These are phyloP conservation scores for Syzygium malaccense DNA, from an alignment of 441 rosid genomes.

Conservation along the genomic window DNA sequence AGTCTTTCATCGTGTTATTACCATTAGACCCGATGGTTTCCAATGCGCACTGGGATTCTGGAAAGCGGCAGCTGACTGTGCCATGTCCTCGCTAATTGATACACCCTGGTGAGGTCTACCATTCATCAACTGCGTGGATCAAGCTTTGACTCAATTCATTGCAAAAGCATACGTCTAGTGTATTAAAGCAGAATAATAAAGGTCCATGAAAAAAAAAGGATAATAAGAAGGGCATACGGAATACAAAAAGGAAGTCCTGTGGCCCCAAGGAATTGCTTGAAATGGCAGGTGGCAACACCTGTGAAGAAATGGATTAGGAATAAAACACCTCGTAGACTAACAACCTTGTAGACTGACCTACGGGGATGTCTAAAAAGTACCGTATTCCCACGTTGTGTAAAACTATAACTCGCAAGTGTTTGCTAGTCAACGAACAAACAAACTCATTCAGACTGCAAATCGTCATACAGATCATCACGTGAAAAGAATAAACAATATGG, in stretches of 20 bases:
- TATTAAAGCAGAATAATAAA: too few relatives aligned
- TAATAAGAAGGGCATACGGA: too few relatives aligned
- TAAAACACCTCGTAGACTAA: background rate
- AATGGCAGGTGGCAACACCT: background rate
- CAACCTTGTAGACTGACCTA: background rate
- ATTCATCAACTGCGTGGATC: background rate
- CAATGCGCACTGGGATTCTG: slow-evolving; percentile 24
- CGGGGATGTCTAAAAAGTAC: background rate
- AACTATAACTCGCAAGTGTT: background rate
- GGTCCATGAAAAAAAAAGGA: too few relatives aligned
- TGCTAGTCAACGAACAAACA: background rate
- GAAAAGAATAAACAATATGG: background rate
- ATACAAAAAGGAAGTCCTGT: background rate
- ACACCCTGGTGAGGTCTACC: slow-evolving; percentile 13
- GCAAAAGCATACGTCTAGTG: too few relatives aligned
- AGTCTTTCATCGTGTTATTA: slow-evolving; percentile 19
- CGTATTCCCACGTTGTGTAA: background rate
- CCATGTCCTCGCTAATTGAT: slow-evolving; percentile 27
- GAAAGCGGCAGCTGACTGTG: slow-evolving; percentile 33
- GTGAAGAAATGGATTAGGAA: background rate
- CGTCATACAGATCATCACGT: background rate
- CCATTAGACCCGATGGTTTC: slow-evolving; percentile 28
- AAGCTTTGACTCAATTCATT: too few relatives aligned
- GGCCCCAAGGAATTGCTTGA: background rate
- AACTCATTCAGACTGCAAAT: background rate